Conservation (phyloP, 208 protist species). For the Angomonas desouzai region DNA sequence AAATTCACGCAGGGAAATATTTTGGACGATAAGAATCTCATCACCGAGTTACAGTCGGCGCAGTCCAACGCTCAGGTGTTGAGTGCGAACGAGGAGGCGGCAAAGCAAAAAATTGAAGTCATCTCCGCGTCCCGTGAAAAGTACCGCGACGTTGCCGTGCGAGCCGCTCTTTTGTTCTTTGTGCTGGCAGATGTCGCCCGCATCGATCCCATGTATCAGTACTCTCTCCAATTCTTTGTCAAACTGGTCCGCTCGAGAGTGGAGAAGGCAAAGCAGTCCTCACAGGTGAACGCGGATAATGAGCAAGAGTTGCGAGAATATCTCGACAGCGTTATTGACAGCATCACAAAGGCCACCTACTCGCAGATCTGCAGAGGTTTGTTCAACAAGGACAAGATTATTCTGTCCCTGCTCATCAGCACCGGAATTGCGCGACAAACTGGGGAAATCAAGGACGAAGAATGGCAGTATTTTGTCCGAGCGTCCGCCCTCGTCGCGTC, state of each 20-base stretch:
- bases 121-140: slow-evolving; percentile 87
- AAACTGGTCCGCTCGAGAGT: slow-evolving; percentile 92
- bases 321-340: slow-evolving; percentile 75
- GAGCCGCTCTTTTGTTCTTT: slow-evolving; percentile 95
- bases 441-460: slow-evolving; percentile 62
- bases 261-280: slow-evolving; percentile 56
- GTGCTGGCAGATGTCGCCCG: slow-evolving; percentile 88
- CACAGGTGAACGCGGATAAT: slow-evolving; percentile 6
- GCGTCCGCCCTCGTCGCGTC: slow-evolving; percentile 81
- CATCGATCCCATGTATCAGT: slow-evolving; percentile 99
- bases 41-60: slow-evolving; percentile 91
- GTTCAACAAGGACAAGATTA: slow-evolving; percentile 97
- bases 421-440: slow-evolving; percentile 78
- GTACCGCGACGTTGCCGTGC: slow-evolving; percentile 89
- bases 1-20: slow-evolving; percentile 90
- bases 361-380: slow-evolving; percentile 96
- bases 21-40: slow-evolving; percentile 94
- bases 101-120: slow-evolving; percentile 91
- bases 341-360: slow-evolving; percentile 92
- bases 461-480: slow-evolving; percentile 93
- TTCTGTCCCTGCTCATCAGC: slow-evolving; percentile 94
- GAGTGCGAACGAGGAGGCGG: slow-evolving; percentile 80
- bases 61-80: slow-evolving; percentile 91
- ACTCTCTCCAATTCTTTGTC: slow-evolving; percentile 97
- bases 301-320: slow-evolving; percentile 28